Percentiles rank a stretch among this genome's conserved stretches.
These are phyloP conservation scores for Zalerion maritima DNA, from an alignment of 495 filamentous ascomycete genomes.

Conservation along the genomic window DNA sequence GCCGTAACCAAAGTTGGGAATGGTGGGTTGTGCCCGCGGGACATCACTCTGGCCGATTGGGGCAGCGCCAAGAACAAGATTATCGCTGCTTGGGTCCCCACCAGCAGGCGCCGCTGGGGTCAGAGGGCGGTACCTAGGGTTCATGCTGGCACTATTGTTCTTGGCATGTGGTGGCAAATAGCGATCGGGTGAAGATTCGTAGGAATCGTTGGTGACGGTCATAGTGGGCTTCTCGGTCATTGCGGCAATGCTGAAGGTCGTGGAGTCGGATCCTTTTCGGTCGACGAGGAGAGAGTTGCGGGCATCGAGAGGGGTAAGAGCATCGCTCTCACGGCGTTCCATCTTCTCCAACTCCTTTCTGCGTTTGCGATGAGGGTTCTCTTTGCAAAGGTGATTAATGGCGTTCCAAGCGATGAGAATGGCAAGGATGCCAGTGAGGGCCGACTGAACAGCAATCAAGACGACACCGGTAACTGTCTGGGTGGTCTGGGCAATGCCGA, in stretches of 20 bases:
- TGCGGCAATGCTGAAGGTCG: slow-evolving; percentile 20
- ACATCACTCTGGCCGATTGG: slow-evolving; percentile 5
- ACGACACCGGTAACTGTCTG: slow-evolving; percentile 83
- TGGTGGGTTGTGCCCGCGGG: slow-evolving; percentile 16
- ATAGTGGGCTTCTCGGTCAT: slow-evolving; percentile 10
- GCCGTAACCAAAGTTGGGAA: slow-evolving; percentile 13
- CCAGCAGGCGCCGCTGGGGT: slow-evolving; percentile 14
- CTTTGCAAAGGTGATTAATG: slow-evolving; percentile 60
- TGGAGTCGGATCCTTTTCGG: slow-evolving; percentile 15
- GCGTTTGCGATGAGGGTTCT: slow-evolving; percentile 78
- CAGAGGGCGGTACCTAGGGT: slow-evolving; percentile 14
- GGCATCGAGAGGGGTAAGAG: slow-evolving; percentile 77
- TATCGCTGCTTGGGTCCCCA: slow-evolving; percentile 14
- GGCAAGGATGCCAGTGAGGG: slow-evolving; percentile 67
- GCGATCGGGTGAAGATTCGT: slow-evolving; percentile 11
- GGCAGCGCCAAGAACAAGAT: slow-evolving; percentile 12
- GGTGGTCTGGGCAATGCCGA: slow-evolving; percentile 83
- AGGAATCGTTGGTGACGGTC: slow-evolving; percentile 1
- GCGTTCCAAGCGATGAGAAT: slow-evolving; percentile 87
- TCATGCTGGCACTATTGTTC: slow-evolving; percentile 3
- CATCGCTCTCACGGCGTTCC: slow-evolving; percentile 68
- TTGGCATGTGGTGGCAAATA: slow-evolving; percentile 10
- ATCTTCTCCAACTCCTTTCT: slow-evolving; percentile 80
- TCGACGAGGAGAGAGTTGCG: slow-evolving; percentile 68
- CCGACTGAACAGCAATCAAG: slow-evolving; percentile 76